These are phyloP conservation scores for Ascochyta koolunga DNA, from an alignment of 2,329 filamentous ascomycete genomes.

Conservation along the genomic window DNA sequence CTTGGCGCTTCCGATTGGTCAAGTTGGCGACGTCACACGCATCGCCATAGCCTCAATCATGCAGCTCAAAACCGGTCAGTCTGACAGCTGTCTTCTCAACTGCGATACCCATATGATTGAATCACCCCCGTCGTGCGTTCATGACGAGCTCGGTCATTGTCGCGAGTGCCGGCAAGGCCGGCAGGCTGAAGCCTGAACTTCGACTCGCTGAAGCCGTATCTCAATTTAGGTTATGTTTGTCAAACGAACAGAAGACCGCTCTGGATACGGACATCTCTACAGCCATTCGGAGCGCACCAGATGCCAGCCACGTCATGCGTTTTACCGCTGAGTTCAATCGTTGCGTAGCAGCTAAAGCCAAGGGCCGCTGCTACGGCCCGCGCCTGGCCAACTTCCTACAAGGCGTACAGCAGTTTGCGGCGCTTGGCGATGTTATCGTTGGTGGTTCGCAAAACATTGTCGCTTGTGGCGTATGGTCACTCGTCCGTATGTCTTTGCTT, in stretches of 20 bases:
- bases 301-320: constrained; percentile 20
- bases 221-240: constrained; percentile 17
- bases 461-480: constrained; percentile 54
- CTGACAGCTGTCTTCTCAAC: no score
- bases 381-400: constrained; percentile 52
- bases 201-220: constrained; percentile 20
- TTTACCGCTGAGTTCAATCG: constrained; percentile 50
- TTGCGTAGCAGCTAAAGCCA: constrained; percentile 16
- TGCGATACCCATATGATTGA: no score
- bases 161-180: no score
- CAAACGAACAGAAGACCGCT: constrained; percentile 11
- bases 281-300: neutral
- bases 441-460: constrained; percentile 55
- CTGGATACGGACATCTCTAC: constrained; percentile 5
- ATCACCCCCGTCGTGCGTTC: no score
- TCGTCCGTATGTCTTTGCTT: constrained; percentile 52
- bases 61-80: no score
- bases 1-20: no score
- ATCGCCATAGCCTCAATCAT: no score
- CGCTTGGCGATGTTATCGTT: constrained; percentile 49
- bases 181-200: constrained; percentile 18
- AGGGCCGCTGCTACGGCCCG: constrained; percentile 48
- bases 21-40: no score
- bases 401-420: constrained; percentile 53
- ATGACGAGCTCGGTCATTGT: no score